Evolutionary conservation across 768 basidiomycete genomes (phyloP).

Genomic region (Mycena latifolia): DNA sequence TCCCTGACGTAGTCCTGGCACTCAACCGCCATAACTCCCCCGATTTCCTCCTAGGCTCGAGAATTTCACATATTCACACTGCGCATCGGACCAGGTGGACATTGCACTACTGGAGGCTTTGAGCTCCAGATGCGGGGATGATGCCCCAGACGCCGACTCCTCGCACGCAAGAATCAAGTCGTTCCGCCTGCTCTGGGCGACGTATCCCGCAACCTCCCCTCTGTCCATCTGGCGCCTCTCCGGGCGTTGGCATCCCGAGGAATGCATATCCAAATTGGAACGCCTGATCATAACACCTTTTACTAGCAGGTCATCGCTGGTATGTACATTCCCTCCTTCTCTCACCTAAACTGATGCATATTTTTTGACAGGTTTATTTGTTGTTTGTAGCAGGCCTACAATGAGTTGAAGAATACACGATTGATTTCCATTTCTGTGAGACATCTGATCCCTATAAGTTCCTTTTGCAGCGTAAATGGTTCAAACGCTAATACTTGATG

Average conservation of each 20-base stretch:
- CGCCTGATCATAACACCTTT: not conserved
- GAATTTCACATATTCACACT: not conserved
- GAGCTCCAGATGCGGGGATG: conserved; percentile 11
- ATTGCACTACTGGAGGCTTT: conserved; percentile 10
- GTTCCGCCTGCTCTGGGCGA: conserved; percentile 17
- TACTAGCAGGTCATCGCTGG: not conserved
- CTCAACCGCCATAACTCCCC: conserved; percentile 11
- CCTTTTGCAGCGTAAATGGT: no score
- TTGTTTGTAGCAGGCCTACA: no score
- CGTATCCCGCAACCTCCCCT: not conserved
- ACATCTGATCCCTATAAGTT: no score
- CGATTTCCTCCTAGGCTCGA: conserved; percentile 18
- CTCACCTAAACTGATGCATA: no score
- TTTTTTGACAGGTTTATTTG: no score
- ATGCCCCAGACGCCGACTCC: not conserved
- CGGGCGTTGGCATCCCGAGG: no score
- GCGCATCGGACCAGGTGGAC: conserved; percentile 9
- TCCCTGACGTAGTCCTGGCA: not conserved
- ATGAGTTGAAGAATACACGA: no score
- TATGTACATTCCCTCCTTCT: no score
- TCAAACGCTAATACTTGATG: no score
- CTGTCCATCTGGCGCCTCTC: not conserved
- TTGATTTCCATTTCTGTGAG: no score
- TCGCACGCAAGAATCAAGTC: conserved; percentile 1
- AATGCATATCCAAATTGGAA: conserved; percentile 5